Evolutionary conservation across 768 basidiomycete genomes (phyloP).

Genomic region (Omphalotus guepiniiformis): DNA sequence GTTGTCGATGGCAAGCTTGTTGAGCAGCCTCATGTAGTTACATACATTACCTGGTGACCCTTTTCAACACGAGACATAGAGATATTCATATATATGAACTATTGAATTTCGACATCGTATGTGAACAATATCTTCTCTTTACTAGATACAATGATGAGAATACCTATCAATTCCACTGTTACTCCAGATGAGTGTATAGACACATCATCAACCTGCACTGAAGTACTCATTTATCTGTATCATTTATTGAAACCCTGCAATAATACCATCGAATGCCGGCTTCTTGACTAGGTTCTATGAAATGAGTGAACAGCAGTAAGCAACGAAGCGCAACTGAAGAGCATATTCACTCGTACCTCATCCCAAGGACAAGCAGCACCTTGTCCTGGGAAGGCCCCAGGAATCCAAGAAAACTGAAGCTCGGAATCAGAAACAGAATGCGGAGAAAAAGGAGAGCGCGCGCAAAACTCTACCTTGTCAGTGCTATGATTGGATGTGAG

Average conservation of each 20-base stretch:
- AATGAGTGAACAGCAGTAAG: conserved; percentile 11
- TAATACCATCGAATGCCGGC: conserved; percentile 44
- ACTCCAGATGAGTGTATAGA: no score
- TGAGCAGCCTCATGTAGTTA: no score
- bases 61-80: no score
- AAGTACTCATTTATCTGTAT: no score
- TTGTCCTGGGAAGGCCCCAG: conserved; percentile 33
- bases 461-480: conserved; percentile 5
- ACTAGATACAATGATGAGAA: no score
- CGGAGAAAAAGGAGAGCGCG: background rate
- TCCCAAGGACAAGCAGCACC: conserved; percentile 39
- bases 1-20: no score
- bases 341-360: conserved; percentile 18
- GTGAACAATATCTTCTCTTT: no score
- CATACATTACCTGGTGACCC: no score
- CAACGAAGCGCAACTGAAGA: background rate
- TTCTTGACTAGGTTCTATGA: conserved; percentile 35
- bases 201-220: no score
- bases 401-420: conserved; percentile 36
- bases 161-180: no score
- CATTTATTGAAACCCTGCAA: conserved; percentile 35
- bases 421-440: background rate
- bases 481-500: background rate
- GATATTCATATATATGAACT: no score
- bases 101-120: no score